A percentile compares a stretch with the other conserved stretches of the same genome.
Conservation (phyloP, 2,329 filamentous ascomycete species). For the Neurospora sp. region DNA sequence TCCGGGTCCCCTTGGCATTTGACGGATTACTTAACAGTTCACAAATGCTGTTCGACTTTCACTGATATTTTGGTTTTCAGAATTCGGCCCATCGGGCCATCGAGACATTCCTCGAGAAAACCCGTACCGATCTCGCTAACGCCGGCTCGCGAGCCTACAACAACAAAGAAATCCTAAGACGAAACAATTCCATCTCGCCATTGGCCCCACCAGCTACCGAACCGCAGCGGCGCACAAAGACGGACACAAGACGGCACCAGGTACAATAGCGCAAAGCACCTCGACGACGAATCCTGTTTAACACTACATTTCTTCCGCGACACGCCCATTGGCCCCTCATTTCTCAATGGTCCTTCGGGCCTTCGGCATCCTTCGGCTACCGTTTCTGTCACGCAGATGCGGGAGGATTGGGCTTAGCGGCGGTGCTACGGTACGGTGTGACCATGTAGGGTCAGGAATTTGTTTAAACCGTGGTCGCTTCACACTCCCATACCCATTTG, state of each 20-base stretch:
- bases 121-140: not conserved
- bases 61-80: not conserved
- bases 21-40: not conserved
- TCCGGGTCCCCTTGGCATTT: not conserved
- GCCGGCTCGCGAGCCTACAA: not conserved
- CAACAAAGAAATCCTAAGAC: not conserved
- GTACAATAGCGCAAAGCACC: not conserved
- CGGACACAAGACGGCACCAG: not conserved
- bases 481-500: too few relatives aligned
- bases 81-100: not conserved
- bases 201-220: not conserved
- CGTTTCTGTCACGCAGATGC: not conserved
- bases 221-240: not conserved
- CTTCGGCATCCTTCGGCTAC: not conserved
- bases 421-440: not conserved
- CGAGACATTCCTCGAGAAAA: not conserved
- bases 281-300: not conserved
- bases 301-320: too few relatives aligned
- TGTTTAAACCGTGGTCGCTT: not conserved
- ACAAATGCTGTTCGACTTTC: not conserved
- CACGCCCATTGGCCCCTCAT: not conserved
- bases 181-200: not conserved
- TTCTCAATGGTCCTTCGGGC: not conserved
- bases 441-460: not conserved
- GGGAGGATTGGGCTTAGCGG: not conserved